Conservation (phyloP, 2,329 filamentous ascomycete species). For the Escovopsis sp. region DNA sequence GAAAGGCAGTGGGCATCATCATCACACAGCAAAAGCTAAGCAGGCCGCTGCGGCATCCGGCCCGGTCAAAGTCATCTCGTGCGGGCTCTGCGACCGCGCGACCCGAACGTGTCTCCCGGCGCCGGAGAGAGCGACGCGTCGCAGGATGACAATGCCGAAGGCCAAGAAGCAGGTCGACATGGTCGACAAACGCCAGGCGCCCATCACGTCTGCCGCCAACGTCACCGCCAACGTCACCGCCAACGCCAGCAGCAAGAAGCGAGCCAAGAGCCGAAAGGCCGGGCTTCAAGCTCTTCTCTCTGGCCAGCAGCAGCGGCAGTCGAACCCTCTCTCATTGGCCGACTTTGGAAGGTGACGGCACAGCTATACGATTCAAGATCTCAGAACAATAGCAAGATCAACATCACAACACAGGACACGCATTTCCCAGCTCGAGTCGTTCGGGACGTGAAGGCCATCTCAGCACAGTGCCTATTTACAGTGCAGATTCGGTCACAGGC, state of each 20-base stretch:
- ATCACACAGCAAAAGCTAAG: no score
- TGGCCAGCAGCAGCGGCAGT: conserved; percentile 31
- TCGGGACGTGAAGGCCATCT: no score
- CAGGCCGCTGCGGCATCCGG: conserved; percentile 1
- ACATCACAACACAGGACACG: no score
- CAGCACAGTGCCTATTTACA: no score
- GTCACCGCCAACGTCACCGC: conserved; percentile 33
- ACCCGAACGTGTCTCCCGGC: conserved; percentile 27
- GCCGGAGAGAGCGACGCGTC: conserved; percentile 18
- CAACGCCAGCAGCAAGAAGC: conserved; percentile 48
- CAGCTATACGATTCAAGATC: no score
- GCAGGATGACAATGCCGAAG: neutral
- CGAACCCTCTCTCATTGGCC: conserved; percentile 34
- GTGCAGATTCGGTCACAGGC: no score
- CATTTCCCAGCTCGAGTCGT: no score
- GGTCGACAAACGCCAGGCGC: no score
- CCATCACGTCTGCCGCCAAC: neutral
- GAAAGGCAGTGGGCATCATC: neutral
- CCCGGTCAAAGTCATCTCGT: conserved; percentile 19
- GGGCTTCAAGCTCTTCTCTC: conserved; percentile 51
- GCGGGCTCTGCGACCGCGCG: conserved; percentile 28
- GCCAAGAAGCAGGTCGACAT: no score
- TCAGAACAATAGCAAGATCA: no score
- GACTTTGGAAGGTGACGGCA: conserved; percentile 34
- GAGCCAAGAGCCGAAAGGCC: conserved; percentile 49